Base-by-base conservation (phyloP, 2,329 filamentous ascomycete species). In the Fusarium buharicum region DNA sequence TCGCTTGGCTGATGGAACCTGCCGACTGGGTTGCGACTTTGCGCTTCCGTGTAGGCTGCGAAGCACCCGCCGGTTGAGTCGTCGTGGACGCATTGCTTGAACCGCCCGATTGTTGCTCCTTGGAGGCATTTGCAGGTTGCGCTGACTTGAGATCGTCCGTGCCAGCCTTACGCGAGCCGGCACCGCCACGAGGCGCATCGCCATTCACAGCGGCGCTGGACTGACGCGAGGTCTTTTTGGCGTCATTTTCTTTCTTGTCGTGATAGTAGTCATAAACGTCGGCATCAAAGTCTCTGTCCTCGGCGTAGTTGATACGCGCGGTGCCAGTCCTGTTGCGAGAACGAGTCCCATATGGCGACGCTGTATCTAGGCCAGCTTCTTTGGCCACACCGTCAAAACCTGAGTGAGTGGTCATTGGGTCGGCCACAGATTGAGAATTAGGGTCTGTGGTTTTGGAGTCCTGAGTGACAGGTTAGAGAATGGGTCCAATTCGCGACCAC, bases 241-340 rank as follows among this genome's bases (percentile, higher is more conserved):
- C 57, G 59, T 86, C 84, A 51, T 79, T 79, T 14, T 86, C 82
- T 67, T 85, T 83, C 71, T 82, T 81, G 67, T 84, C 78, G 49
- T 79, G 75, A 72, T 83, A 79, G 74, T 83, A 85, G 71, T 97
- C 94, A 75, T 93, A 92, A 74, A 84, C 78, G 57, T 98, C 95
- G 77, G 91, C 87, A 71, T 98, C 94, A 68, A 93, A 83, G 76
- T 97, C 94, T 78, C 86, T 91, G 77, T 94, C 91, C 79, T 99
- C 95, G 46, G 95, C 94, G 77, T 99, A 99, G 78, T 99, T 99
- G 66, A 90, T 88, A 68, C 95, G 90, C 69, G 90, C 84, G 67
- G 85, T 87, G 71, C 90, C 90, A 55, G 86, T 89, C 72, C 93
- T 90, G 77, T 96, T 96, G 75, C 95, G 90, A 69, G 93, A 97